These are phyloP conservation scores for Aspergillus tamarii DNA, from an alignment of 2,329 filamentous ascomycete species.

Conservation along the genomic window DNA sequence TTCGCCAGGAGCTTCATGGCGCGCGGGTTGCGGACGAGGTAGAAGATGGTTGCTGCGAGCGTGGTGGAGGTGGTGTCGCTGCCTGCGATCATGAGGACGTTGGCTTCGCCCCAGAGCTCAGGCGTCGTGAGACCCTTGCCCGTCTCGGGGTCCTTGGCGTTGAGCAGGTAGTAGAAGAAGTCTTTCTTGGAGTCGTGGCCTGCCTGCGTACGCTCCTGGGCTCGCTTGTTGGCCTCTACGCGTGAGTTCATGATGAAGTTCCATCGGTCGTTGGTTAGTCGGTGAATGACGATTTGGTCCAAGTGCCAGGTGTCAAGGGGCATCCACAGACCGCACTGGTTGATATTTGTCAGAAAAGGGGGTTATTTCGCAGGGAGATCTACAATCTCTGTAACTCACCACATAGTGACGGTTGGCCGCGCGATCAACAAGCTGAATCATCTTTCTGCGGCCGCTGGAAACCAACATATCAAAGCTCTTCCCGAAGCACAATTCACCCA, in stretches of 20 bases:
- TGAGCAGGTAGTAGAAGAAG: conserved; percentile 76
- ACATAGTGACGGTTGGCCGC: conserved; percentile 71
- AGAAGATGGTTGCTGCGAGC: conserved; percentile 46
- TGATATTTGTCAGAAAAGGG: neutral
- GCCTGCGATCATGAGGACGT: conserved; percentile 71
- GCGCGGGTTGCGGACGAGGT: conserved; percentile 40
- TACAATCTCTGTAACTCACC: conserved; percentile 48
- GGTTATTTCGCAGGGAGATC: too few species aligned
- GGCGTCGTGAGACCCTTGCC: conserved; percentile 66
- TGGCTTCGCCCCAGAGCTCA: conserved; percentile 72
- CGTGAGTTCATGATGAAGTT: conserved; percentile 74
- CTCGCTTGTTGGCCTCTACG: conserved; percentile 67
- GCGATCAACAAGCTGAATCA: conserved; percentile 67
- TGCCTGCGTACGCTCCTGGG: conserved; percentile 58
- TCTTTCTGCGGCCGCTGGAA: conserved; percentile 58
- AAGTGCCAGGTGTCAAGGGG: conserved; percentile 67
- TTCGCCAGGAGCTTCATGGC: conserved; percentile 36
- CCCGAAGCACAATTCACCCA: conserved; percentile 56
- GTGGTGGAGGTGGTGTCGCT: conserved; percentile 74
- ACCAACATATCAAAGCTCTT: conserved; percentile 56
- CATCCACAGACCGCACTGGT: conserved; percentile 71
- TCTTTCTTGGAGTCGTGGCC: conserved; percentile 70
- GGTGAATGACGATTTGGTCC: conserved; percentile 69
- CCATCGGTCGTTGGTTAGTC: conserved; percentile 67
- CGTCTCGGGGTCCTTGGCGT: conserved; percentile 71